Base-by-base conservation (phyloP, 2,329 filamentous ascomycete species). In the Trichoderma afroharzianum region DNA sequence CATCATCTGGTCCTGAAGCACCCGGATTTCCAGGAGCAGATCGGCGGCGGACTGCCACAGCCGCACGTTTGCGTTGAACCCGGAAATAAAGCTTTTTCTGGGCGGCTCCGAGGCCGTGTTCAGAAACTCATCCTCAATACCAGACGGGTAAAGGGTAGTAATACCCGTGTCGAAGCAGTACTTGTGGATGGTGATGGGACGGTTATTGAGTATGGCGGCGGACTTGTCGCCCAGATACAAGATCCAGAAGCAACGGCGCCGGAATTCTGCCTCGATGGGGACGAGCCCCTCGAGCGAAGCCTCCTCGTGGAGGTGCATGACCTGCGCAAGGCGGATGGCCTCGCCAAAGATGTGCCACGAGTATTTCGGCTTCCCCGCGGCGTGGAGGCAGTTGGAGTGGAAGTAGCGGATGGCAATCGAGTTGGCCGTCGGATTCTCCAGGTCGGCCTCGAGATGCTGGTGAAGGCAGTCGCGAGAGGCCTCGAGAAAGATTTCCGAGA, bases 301-400 rank as follows among this genome's bases (percentile, higher is more conserved):
- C 72, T 85, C 83, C 4, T 84, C 79, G 57, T 85, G 79, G 32
- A 85, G 73, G 15, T 81, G 78, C 82, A 85, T 84, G 1, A 80
- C 80, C 72, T 85, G 82, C 0, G 80, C 81, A 6, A 85, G 78
- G 2, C 82, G 77, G 4, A 80, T 80, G 1, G 83, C 83, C 71
- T 84, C 82, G 1, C 83, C 83, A 73, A 85, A 83, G 1, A 84
- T 82, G 62, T 84, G 82, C 82, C 83, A 84, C 5, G 83, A 84
- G 24, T 82, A 79, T 30, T 81, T 79, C 4, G 82, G 82, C 53
- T 82, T 83, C 0, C 83, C 83, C 0, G 81, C 77, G 1, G 82
- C 82, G 61, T 85, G 83, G 3, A 85, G 74, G 55, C 82, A 83
- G 68, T 83, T 84, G 15, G 83, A 84, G 64, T 85, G 83, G 28